Conservation (phyloP, 2,329 filamentous ascomycete species). For the Sclerotinia spermophila region DNA sequence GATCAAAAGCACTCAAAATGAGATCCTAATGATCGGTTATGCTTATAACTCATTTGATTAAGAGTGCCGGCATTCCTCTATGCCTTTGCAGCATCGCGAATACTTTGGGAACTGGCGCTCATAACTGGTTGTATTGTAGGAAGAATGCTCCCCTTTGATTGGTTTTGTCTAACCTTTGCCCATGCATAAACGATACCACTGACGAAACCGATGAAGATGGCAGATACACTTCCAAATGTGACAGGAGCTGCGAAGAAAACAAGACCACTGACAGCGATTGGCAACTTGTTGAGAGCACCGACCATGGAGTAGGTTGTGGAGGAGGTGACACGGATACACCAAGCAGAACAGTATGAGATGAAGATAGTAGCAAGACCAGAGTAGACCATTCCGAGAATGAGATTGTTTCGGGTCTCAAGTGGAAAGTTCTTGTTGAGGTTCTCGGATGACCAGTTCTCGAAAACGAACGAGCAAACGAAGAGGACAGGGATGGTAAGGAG, state of each 20-base stretch:
- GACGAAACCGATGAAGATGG: slow-evolving; percentile 86
- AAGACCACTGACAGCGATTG: slow-evolving; percentile 86
- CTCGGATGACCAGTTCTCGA: slow-evolving; percentile 86
- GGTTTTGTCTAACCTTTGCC: slow-evolving; percentile 78
- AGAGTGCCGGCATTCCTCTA: slow-evolving; percentile 20
- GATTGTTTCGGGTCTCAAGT: slow-evolving; percentile 68
- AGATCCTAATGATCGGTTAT: neutral
- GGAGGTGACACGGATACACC: slow-evolving; percentile 96
- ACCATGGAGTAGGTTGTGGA: slow-evolving; percentile 99
- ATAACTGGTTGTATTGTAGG: slow-evolving; percentile 68
- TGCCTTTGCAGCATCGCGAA: slow-evolving; percentile 69
- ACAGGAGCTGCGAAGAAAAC: slow-evolving; percentile 95
- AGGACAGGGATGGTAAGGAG: slow-evolving; percentile 93
- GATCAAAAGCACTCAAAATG: neutral
- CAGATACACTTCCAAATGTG: slow-evolving; percentile 85
- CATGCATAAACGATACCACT: slow-evolving; percentile 88
- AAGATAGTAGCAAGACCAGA: slow-evolving; percentile 91
- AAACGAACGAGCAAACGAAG: slow-evolving; percentile 71
- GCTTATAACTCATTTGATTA: neutral
- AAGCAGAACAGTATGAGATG: slow-evolving; percentile 99
- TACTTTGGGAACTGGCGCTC: slow-evolving; percentile 89
- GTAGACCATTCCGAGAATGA: slow-evolving; percentile 87
- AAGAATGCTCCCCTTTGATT: slow-evolving; percentile 60
- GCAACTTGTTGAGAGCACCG: slow-evolving; percentile 94
- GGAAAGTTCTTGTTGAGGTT: slow-evolving; percentile 92